Conservation (phyloP, 208 protist genomes). For the Crithidia bombi region DNA sequence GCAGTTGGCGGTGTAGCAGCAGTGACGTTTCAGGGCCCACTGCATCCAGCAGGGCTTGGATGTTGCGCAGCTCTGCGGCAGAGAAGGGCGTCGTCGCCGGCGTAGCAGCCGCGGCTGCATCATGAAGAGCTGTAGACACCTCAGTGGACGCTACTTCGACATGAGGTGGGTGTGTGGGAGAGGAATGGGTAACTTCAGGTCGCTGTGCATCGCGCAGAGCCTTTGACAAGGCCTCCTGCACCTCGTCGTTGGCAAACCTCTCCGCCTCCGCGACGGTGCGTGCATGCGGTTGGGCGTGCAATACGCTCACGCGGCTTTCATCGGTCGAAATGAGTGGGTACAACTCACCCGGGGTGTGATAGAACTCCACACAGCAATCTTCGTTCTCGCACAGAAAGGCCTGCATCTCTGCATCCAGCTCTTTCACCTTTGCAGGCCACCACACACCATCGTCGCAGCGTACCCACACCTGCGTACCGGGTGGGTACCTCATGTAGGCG, state of each 20-base stretch:
- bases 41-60: slow-evolving; percentile 52
- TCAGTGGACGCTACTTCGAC: neutral
- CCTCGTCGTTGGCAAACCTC: slow-evolving; percentile 40
- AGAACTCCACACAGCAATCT: slow-evolving; percentile 80
- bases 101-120: neutral
- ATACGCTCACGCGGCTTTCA: slow-evolving; percentile 31
- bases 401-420: slow-evolving; percentile 27
- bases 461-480: slow-evolving; percentile 72
- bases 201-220: slow-evolving; percentile 31
- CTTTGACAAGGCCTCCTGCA: slow-evolving; percentile 22
- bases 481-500: slow-evolving; percentile 37
- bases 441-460: slow-evolving; percentile 83
- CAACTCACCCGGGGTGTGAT: slow-evolving; percentile 67
- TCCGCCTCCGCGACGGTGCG: slow-evolving; percentile 46
- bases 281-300: slow-evolving; percentile 40
- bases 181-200: neutral
- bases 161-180: neutral
- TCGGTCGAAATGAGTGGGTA: slow-evolving; percentile 53
- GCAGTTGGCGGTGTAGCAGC: slow-evolving; percentile 37
- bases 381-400: slow-evolving; percentile 40
- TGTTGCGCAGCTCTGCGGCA: slow-evolving; percentile 54
- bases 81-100: slow-evolving; percentile 27
- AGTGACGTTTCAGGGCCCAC: slow-evolving; percentile 44
- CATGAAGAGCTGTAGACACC: slow-evolving; percentile 6
- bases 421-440: slow-evolving; percentile 73